Base-by-base conservation (phyloP, 106 monocot genomes). In the Dioscorea alata region DNA sequence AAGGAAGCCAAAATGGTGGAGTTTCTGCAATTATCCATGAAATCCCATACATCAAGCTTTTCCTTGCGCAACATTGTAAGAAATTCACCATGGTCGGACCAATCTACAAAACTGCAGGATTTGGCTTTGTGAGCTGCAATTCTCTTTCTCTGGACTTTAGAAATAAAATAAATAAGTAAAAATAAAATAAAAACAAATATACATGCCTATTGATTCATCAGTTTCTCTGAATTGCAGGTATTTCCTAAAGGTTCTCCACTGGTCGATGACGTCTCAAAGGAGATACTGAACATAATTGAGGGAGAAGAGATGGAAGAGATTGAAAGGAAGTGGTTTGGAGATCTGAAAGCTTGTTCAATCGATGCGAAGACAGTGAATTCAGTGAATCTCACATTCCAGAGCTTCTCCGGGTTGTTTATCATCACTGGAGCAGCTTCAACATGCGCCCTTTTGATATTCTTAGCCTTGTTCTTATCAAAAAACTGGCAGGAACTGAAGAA, bases 61-160 rank as follows among this genome's bases (percentile, higher is more conserved):
- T 81, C 23, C 67, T 81, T 48, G 49, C 67, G 19, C 49, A 69
- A 17, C 42, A 77, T 33, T 68, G 67, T 52, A 33, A 10, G 3
- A 56, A 59, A 16, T 77, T 73, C 68, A 82, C 77, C 2, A 77
- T 68, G 72, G 64, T 76, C 32, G 81, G 69, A 49, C 76, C 76
- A 1, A 69, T 69, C 49, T 72, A 73, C 31, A 82, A 76, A 63
- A 62, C 71, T 16, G 81, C 21, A 60, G 81, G 81, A 23, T 76
- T 72, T 23, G 81, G 75, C 49, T 81, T 71, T 21, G 65, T 66
- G 21, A 20, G 48, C 49, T 19, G 9, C 6, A 42, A 42, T 8
- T 2, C 42, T 8, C n/a, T n/a, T n/a, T n/a, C n/a, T n/a, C n/a
- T n/a, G n/a, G n/a, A n/a, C n/a, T n/a, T n/a, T n/a, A n/a, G n/a